Base-by-base conservation (phyloP, 129 eudicot species). In the Arctium lappa region DNA sequence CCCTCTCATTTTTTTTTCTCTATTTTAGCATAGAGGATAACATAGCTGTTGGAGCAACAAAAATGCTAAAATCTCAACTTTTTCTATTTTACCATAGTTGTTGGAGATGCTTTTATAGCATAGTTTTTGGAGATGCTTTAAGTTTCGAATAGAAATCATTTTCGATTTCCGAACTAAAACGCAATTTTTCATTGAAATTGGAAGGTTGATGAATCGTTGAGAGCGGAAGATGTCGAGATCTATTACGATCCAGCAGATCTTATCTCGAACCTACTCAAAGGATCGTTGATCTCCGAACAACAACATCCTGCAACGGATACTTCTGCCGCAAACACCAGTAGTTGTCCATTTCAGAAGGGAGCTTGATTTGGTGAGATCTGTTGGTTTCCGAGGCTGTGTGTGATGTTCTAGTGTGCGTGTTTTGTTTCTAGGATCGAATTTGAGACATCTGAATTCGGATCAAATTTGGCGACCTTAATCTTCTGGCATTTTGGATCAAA, bases 171-270 rank as follows among this genome's bases (percentile, higher is more conserved):
- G 27, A 62, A 62, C 22, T 53, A 40, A 7, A 31, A 31, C 2
- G 0, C 13, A 8, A 48, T 71, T 84, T 22, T 84, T 71, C 8
- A 48, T 60, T 84, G 79, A 60, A 84, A 60, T 40, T 40, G 53
- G 36, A 73, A 92, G 95, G 95, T 94, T 80, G 98, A 94, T 82
- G 97, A 90, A 79, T 86, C 82, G 8, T 66, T 90, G 84, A 86
- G 86, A 79, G 98, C 92, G 9, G 98, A 92, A 81, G 98, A 94
- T 73, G 95, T 90, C 29, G 98, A 94, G 85, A 44, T 94, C 36
- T 94, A 90, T 80, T 94, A 90, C 36, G 98, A 94, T 86, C 98
- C 98, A 18, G 92, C 95, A 0, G 97, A 94, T 82, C 90, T 94
- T 0, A 90, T 94, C 56, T 83, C 87, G 0, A 92, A 91, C 30